phyloP scores from a whole-genome alignment of 805 yeast species.

The Ogataea pignaliae region DNA sequence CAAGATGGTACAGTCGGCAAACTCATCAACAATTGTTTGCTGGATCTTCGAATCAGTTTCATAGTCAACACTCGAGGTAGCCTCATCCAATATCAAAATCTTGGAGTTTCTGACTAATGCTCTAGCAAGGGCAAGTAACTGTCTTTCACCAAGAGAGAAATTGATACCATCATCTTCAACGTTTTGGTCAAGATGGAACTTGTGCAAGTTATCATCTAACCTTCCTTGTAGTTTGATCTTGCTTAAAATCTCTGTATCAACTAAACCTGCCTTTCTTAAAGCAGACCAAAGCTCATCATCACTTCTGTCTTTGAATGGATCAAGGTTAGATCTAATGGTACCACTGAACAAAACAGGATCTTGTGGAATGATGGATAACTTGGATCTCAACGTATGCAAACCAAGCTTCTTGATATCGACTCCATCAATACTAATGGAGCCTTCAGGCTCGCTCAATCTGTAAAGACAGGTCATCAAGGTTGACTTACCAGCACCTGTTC shows the following conservation, averaged over 20 bases:
- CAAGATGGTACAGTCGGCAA: conserved; percentile 57
- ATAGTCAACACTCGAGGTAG: conserved; percentile 72
- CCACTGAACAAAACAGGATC: conserved; percentile 86
- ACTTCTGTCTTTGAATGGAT: conserved; percentile 58
- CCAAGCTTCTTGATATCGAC: conserved; percentile 63
- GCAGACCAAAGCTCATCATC: conserved; percentile 63
- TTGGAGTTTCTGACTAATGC: conserved; percentile 62
- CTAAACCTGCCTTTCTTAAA: conserved; percentile 51
- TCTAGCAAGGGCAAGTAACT: conserved; percentile 63
- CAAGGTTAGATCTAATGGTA: conserved; percentile 68
- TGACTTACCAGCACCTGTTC: conserved; percentile 85
- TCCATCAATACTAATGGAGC: conserved; percentile 66
- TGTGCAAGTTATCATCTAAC: conserved; percentile 35
- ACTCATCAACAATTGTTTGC: conserved; percentile 52
- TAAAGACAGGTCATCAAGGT: conserved; percentile 60
- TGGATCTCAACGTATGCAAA: conserved; percentile 62
- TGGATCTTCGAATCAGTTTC: conserved; percentile 68
- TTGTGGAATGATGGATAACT: conserved; percentile 79
- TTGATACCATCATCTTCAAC: conserved; percentile 70
- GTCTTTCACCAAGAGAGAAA: conserved; percentile 70
- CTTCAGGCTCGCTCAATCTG: conserved; percentile 50
- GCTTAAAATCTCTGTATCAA: conserved; percentile 35
- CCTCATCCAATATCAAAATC: conserved; percentile 68
- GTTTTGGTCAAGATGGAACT: conserved; percentile 55
- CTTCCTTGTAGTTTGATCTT: conserved; percentile 31